Evolutionary conservation across 345 rosid genomes (phyloP), one percentile per base, ranked within the genome.

Genomic region (Noccaea bulbosa): DNA sequence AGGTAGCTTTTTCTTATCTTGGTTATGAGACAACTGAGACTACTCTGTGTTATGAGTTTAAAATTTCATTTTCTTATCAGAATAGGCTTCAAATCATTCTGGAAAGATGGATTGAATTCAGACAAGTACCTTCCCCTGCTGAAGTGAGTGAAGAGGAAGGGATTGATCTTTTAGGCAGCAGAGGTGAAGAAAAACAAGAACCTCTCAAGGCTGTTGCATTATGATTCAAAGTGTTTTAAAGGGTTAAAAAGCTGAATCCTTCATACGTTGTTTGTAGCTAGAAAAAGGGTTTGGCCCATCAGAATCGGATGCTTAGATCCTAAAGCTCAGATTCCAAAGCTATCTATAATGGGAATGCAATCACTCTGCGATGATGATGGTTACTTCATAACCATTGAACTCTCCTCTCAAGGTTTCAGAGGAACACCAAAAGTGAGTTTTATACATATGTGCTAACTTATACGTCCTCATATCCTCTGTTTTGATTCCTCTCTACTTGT

Each of bases 71-170:
- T 35, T 17, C 16, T 65, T 54, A 81, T 78, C 86, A 92, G 98
- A 85, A 81, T 66, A 90, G 96, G 81, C 87, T 92, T 67, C 90
- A 85, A 81, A 90, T 85, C 6, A 88, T 92, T 55, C 80, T 90
- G 11, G 81, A 85, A 65, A 79, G 78, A 67, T 92, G 98, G 98
- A 85, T 87, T 60, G 78, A 81, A 38, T 71, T 27, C 0, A 61
- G 93, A 7, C 69, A 45, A 47, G 85, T 90, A 22, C 95, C 90
- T 74, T 80, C 90, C 16, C 96, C 91, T 32, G 87, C 90, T 16
- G 84, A 85, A 79, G 96, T 85, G 66, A 87, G 95, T 35, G 77
- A 82, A 79, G 79, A 73, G 72, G 96, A 90, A 76, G 96, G 88
- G 57, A 69, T 90, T 30, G 77, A 79, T 76, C 81, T 90, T 60